Base-by-base conservation (phyloP, 495 filamentous ascomycete species). In the Platismatia glauca region DNA sequence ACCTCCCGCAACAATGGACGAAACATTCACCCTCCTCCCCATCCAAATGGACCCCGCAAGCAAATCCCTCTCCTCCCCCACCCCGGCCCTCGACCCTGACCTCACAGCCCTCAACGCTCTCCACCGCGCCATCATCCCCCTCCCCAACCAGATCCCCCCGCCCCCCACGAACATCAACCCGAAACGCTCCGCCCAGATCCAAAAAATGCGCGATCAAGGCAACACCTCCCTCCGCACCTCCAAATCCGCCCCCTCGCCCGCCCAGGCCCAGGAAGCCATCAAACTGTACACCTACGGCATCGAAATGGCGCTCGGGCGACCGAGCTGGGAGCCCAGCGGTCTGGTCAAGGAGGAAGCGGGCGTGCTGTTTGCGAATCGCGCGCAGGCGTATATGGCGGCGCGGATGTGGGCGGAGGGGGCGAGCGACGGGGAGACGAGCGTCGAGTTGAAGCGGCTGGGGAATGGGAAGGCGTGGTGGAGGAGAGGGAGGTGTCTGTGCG, bases 401-500 rank as follows among this genome's bases (percentile, higher is more conserved):
- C 79, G 81, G 74, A 77, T 79, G 52, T 98, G 92, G 91, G 77
- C 88, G 7, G 90, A 94, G 79, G 94, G 80, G 5, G 79, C 87
- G 29, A 76, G 86, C 5, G 94, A 98, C 77, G 89, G 89, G n/a
- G 86, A 91, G 77, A 77, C 79, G 7, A 93, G 88, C 69, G 88
- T 96, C n/a, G 93, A 96, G 76, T 83, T 88, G 61, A 96, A 95
- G 84, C 78, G 84, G 59, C 77, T 82, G 50, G 90, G 86, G 35
- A 97, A 98, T 75, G 85, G 88, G 9, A 97, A 97, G 85, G 92
- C 87, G 4, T 97, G 91, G 88, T 97, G 89, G 86, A 76, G 93
- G 55, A 77, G 89, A 64, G 91, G 87, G 12, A 85, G 82, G 77
- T 91, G 86, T 73, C 76, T 96, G 71, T 73, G 85, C 58, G 94